Percentiles rank a stretch among this genome's conserved stretches.
phyloP scores from a whole-genome alignment of 176 grass and related monocot species.

The Carex myosuroides region DNA sequence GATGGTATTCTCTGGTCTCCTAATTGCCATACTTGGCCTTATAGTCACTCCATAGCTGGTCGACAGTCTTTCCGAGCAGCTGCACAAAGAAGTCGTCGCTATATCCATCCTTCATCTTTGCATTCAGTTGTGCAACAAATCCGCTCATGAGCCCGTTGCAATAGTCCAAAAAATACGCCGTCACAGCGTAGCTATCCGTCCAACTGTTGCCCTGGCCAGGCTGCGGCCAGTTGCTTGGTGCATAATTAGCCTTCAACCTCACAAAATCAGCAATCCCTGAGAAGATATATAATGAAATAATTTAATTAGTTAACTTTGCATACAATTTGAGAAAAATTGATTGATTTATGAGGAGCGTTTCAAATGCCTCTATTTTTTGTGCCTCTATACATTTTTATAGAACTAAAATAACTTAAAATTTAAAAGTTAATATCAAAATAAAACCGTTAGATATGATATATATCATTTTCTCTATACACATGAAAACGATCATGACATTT shows the following conservation, averaged over 20 bases:
- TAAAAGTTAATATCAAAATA: too few relatives aligned
- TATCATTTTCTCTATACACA: too few relatives aligned
- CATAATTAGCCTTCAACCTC: slow-evolving; percentile 43
- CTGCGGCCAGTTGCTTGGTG: slow-evolving; percentile 39
- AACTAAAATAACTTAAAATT: too few relatives aligned
- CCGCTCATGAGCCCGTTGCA: slow-evolving; percentile 29
- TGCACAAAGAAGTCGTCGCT: slow-evolving; percentile 41
- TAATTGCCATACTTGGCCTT: slow-evolving; percentile 40
- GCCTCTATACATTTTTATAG: too few relatives aligned
- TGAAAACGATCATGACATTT: too few relatives aligned
- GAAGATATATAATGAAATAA: neutral
- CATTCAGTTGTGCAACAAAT: slow-evolving; percentile 58
- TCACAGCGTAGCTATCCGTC: slow-evolving; percentile 60
- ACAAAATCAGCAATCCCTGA: slow-evolving; percentile 70
- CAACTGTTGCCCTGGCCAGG: slow-evolving; percentile 44
- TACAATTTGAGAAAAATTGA: neutral
- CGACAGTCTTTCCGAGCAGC: slow-evolving; percentile 45
- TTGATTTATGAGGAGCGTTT: too few relatives aligned
- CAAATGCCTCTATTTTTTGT: too few relatives aligned
- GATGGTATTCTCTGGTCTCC: neutral
- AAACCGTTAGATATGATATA: too few relatives aligned
- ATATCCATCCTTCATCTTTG: slow-evolving; percentile 46
- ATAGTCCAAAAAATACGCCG: slow-evolving; percentile 55
- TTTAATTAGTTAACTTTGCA: neutral
- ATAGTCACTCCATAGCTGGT: slow-evolving; percentile 59